Base-by-base conservation (phyloP, 192 early-diverging fungal species). In the Entomortierella beljakovae region DNA sequence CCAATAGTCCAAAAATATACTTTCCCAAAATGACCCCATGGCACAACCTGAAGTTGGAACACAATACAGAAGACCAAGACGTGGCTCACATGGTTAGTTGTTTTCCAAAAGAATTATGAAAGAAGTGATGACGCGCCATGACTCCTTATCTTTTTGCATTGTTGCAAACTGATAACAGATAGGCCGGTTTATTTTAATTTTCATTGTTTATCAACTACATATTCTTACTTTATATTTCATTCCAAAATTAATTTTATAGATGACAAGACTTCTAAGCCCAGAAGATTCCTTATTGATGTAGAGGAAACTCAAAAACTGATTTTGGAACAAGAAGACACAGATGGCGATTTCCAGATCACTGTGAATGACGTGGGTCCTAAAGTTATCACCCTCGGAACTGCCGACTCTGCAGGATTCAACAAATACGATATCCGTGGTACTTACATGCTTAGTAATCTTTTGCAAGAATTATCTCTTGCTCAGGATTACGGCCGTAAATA, bases 401-500 rank as follows among this genome's bases (percentile, higher is more conserved):
- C 92, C 0, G 92, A 89, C 71, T 94, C 93, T 34, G 92, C 87
- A 58, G 96, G 96, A 20, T 95, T 90, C 85, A 87, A 90, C 51
- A 95, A 92, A 43, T 94, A 92, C 64, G 96, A 98, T 63, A 85
- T 99, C 37, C 90, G 96, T 8, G 97, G 96, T 35, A 97, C 96
- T 1, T 99, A 99, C 79, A 91, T 93, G 89, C 82, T 99, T 49
- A 94, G 94, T 18, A 98, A 98, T 61, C 85, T 99, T 34, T 77
- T 99, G 25, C 98, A 98, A 83, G 98, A 99, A 77, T 86, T 99
- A 28, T 93, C 96, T 6, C 80, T 98, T 26, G 98, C 98, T 3
- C 81, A 89, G 23, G 97, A 96, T 63, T 90, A 92, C 80, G 94
- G 94, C 3, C 87, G 95, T 46, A 93, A 90, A 68, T 89, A 93